Conservation (phyloP, 176 grass and related monocot species). For the Phoenix dactylifera region DNA sequence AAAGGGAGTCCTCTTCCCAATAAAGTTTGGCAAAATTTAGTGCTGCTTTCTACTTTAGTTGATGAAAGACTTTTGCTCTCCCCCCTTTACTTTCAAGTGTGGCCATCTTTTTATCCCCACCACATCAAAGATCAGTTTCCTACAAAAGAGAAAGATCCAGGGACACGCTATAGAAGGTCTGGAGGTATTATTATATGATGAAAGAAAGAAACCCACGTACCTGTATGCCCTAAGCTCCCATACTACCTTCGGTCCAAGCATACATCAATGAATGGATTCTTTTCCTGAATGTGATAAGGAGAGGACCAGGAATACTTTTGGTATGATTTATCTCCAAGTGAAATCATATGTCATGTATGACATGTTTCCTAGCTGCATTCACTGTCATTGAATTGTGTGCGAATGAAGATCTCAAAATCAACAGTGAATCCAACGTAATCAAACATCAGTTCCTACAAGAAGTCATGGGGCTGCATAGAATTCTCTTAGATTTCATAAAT, state of each 20-base stretch:
- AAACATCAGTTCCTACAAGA: neutral
- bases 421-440: neutral
- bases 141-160: slow-evolving; percentile 3
- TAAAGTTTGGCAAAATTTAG: slow-evolving; percentile 5
- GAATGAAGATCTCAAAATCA: neutral
- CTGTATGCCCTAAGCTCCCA: neutral
- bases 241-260: neutral
- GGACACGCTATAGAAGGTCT: neutral
- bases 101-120: slow-evolving; percentile 1
- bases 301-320: slow-evolving; percentile 3
- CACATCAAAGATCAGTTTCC: slow-evolving; percentile 5
- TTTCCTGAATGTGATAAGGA: neutral
- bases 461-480: neutral
- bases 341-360: slow-evolving; percentile 1
- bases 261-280: neutral
- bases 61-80: slow-evolving; percentile 2
- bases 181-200: neutral
- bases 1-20: slow-evolving; percentile 3
- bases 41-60: slow-evolving; percentile 11
- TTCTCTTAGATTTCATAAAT: no score
- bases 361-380: neutral
- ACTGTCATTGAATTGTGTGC: neutral
- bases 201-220: neutral
- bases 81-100: neutral
- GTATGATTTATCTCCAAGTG: neutral